Evolutionary conservation across 768 basidiomycete genomes (phyloP), one percentile per base, ranked within the genome.

Genomic region (Auriscalpium orientale): DNA sequence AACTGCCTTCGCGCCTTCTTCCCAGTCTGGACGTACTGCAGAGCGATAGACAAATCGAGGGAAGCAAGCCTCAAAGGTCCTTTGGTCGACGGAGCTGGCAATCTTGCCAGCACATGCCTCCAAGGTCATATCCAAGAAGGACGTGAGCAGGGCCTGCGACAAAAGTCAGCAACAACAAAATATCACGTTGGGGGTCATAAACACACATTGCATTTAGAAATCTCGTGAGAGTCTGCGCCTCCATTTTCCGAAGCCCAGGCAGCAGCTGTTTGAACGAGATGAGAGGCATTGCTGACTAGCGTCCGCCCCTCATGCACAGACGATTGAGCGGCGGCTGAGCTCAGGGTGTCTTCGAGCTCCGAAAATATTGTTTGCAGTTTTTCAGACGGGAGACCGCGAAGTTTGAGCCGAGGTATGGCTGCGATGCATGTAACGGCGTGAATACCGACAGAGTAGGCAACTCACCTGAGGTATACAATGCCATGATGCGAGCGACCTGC

Each of bases 321-420:
- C n/a, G 56, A 56, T 1, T 35, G 4, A 15, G 20, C 35, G 8
- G 61, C 34, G 4, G 45, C 54, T 15, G 34, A 20, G 1, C 47
- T 52, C 13, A 62, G 21, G 13, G 61, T 43, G 33, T 35, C 51
- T 38, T 55, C 50, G 40, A 61, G 53, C 47, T 60, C 61, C 34
- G 46, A 38, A 8, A 62, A 16, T 9, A 43, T 22, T n/a, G 54
- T 46, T 5, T 58, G 54, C 15, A 55, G 53, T 9, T 54, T 51
- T 21, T 54, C 48, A 10, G 61, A 61, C 22, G 50, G 53, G 1
- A 44, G 49, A 35, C 56, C 56, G n/a, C 61, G 60, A 34, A 50
- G 35, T 12, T 35, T 53, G 18, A 66, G 55, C 8, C 64, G 66
- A 35, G 68, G 66, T 9, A 68, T 58, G 3, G 66, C 67, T 70